Evolutionary conservation across 352 stramenopile species (phyloP), one percentile per base, ranked within the genome.

Genomic region (Pythium chondricola): DNA sequence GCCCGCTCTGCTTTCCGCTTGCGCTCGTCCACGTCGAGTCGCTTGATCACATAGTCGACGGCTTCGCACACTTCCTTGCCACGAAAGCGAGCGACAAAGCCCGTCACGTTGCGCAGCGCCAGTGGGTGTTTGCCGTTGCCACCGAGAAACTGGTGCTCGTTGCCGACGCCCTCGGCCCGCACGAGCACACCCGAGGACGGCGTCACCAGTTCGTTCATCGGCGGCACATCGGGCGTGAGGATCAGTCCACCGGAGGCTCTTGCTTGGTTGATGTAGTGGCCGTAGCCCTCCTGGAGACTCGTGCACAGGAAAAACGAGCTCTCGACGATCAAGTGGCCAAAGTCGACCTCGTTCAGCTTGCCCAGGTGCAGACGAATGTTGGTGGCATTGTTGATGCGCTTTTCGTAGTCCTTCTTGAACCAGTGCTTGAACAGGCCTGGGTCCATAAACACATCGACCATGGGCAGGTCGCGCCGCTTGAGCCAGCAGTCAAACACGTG

Each of bases 241-340:
- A 86, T 71, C 9, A 83, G 45, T 0, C 49, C 71, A 8, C 67
- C 58, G 11, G 59, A 63, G 10, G 71, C 67, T 6, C 71, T 67
- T n/a, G 71, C 74, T 26, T 86, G 74, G 58, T 86, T 86, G 45
- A 83, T 83, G 52, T 86, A 86, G 58, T 83, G 74, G 9, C 74
- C 75, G 36, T 79, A 88, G 8, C 76, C 73, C 53, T 88, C 76
- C 43, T 71, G 59, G 18, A 58, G 18, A 42, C 76, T 88, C 21
- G 76, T 62, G 36, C 76, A 88, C 54, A 88, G 53, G 40, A 85
- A 79, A 41, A 72, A 77, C n/a, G 68, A 48, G 2, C 66, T 47
- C 26, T 85, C 61, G 2, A 67, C 68, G 45, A 88, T 59, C 52
- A 83, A 52, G 26, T 67, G 64, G 24, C 76, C 70, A 46, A 83